phyloP scores from a whole-genome alignment of 805 yeast genomes.

The Ogataea glucozyma region DNA sequence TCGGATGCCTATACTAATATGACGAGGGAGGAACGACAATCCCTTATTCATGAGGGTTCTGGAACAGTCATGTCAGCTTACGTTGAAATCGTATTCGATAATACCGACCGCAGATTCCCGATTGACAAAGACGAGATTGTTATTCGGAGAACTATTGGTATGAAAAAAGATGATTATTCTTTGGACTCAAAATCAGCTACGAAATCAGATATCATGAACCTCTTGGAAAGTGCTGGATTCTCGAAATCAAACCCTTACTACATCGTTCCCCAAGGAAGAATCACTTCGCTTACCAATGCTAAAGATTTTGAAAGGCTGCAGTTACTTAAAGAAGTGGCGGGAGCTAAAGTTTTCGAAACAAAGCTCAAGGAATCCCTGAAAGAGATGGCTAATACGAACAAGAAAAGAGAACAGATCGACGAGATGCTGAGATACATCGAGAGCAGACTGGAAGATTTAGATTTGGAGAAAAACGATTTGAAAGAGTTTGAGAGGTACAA shows the following conservation, averaged over 20 bases:
- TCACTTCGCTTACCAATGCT: constrained; percentile 85
- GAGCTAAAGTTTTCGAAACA: constrained; percentile 86
- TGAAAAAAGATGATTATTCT: constrained; percentile 88
- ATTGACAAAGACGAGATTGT: constrained; percentile 66
- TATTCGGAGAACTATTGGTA: constrained; percentile 87
- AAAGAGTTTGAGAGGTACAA: constrained; percentile 68
- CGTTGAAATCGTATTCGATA: constrained; percentile 88
- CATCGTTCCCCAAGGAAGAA: constrained; percentile 95
- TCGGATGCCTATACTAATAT: constrained; percentile 87
- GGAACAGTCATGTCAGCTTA: constrained; percentile 89
- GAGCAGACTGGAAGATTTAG: constrained; percentile 73
- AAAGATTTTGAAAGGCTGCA: constrained; percentile 79
- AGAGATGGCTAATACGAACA: constrained; percentile 74
- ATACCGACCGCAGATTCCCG: constrained; percentile 73
- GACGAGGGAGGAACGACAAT: constrained; percentile 82
- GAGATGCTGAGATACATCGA: constrained; percentile 71
- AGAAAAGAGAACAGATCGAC: constrained; percentile 69
- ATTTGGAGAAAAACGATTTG: constrained; percentile 75
- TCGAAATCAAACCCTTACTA: constrained; percentile 89
- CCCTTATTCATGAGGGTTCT: constrained; percentile 86
- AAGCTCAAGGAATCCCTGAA: constrained; percentile 75
- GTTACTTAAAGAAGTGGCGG: constrained; percentile 88
- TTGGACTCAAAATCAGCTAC: constrained; percentile 79
- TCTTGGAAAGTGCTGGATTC: constrained; percentile 90
- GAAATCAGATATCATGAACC: constrained; percentile 74